A percentile compares a stretch with the other conserved stretches of the same genome.
phyloP scores from a whole-genome alignment of 129 eudicot genomes.

The Lonicera japonica region DNA sequence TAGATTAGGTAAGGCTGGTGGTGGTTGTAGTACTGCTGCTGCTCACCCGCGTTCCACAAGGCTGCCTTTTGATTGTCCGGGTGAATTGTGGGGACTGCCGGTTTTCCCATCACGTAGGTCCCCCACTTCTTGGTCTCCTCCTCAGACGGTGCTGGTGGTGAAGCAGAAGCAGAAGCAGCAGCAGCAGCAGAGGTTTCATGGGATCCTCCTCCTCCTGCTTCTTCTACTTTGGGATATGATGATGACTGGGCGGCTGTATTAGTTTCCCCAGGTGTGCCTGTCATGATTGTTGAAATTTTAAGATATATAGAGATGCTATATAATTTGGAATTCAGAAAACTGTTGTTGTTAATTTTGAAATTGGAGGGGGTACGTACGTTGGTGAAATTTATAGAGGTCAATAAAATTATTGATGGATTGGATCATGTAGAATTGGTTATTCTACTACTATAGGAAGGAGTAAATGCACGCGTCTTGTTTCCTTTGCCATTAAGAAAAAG shows the following conservation, averaged over 20 bases:
- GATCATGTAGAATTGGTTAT: no score
- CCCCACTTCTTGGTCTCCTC: conserved; percentile 63
- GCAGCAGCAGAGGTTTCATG: conserved; percentile 7
- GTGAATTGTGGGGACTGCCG: conserved; percentile 52
- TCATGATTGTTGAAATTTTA: background rate
- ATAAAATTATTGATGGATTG: no score
- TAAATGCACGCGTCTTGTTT: no score
- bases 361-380: no score
- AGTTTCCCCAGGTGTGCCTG: conserved; percentile 3
- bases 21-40: conserved; percentile 40
- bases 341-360: no score
- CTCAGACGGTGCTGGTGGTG: conserved; percentile 11
- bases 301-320: no score
- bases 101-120: conserved; percentile 60
- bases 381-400: no score
- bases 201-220: no score
- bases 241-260: background rate
- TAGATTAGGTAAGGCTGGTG: conserved; percentile 49
- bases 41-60: conserved; percentile 43
- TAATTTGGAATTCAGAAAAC: no score
- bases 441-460: no score
- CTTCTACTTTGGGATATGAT: background rate
- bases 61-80: conserved; percentile 81
- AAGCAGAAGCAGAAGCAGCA: no score
- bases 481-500: no score